phyloP scores from a whole-genome alignment of 2,329 filamentous ascomycete genomes.

The Basipetospora chlamydospora region DNA sequence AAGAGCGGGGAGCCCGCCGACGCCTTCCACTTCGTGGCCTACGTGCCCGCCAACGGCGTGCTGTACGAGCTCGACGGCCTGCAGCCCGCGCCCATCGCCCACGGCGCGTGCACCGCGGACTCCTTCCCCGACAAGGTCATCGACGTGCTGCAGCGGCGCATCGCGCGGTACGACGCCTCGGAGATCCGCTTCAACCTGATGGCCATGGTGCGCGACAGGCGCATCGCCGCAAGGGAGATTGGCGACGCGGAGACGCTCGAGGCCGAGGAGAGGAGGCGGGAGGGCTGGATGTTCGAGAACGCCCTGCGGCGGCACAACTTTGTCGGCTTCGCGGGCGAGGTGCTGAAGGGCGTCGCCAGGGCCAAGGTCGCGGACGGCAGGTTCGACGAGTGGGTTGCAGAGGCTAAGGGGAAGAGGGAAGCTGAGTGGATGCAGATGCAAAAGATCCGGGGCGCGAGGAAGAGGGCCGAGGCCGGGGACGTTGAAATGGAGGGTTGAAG shows the following conservation, averaged over 20 bases:
- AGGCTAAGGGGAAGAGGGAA: slow-evolving; percentile 44
- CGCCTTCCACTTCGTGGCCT: slow-evolving; percentile 95
- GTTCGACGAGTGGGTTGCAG: slow-evolving; percentile 53
- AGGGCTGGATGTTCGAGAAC: slow-evolving; percentile 90
- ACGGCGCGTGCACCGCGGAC: slow-evolving; percentile 52
- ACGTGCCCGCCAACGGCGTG: slow-evolving; percentile 63
- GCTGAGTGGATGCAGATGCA: slow-evolving; percentile 15
- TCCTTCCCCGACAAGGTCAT: slow-evolving; percentile 72
- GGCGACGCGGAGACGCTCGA: slow-evolving; percentile 68
- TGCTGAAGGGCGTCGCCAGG: slow-evolving; percentile 73
- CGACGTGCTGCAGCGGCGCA: slow-evolving; percentile 69
- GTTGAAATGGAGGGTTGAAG: slow-evolving; percentile 23
- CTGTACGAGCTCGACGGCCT: slow-evolving; percentile 94
- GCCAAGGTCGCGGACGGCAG: slow-evolving; percentile 54
- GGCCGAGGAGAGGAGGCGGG: slow-evolving; percentile 69
- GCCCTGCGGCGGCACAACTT: slow-evolving; percentile 86
- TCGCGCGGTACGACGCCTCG: slow-evolving; percentile 67
- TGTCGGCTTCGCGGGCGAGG: slow-evolving; percentile 83
- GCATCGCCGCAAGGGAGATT: slow-evolving; percentile 61
- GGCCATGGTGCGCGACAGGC: slow-evolving; percentile 76
- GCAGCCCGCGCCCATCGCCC: slow-evolving; percentile 81
- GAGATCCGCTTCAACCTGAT: slow-evolving; percentile 96
- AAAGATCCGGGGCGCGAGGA: slow-evolving; percentile 17
- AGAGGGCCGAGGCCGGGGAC: slow-evolving; percentile 21
- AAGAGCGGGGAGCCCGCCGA: slow-evolving; percentile 62